Percentiles rank a stretch among this genome's conserved stretches.
phyloP scores from a whole-genome alignment of 352 stramenopile species.

The Pythium folliculosum region DNA sequence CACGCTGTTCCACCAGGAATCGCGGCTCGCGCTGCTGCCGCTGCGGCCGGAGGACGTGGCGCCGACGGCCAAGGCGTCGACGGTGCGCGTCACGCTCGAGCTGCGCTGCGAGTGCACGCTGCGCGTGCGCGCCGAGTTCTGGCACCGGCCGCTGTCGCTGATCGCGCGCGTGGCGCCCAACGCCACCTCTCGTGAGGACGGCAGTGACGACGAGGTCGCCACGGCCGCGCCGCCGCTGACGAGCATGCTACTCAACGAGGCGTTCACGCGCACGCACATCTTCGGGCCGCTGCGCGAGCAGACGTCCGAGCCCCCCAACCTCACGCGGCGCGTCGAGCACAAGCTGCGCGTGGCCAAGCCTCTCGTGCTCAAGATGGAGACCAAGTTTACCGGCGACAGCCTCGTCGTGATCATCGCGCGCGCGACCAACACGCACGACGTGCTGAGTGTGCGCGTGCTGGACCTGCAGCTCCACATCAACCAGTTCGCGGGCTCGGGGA shows the following conservation, averaged over 20 bases:
- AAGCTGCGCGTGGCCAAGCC: constrained; percentile 51
- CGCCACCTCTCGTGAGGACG: constrained; percentile 17
- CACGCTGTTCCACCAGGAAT: constrained; percentile 67
- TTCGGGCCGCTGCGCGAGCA: constrained; percentile 55
- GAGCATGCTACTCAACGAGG: constrained; percentile 34
- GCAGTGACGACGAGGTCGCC: background rate
- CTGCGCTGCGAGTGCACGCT: constrained; percentile 53
- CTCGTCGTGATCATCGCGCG: constrained; percentile 54
- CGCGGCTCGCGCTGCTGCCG: constrained; percentile 39
- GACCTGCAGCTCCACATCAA: constrained; percentile 71
- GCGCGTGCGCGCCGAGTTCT: constrained; percentile 65
- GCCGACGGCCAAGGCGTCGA: background rate
- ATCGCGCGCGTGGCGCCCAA: constrained; percentile 48
- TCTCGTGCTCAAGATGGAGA: constrained; percentile 64
- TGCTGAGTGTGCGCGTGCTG: constrained; percentile 44
- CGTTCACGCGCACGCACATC: constrained; percentile 39
- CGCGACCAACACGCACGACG: constrained; percentile 47
- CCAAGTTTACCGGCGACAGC: constrained; percentile 34
- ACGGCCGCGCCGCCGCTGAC: constrained; percentile 13
- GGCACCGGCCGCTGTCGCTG: constrained; percentile 54
- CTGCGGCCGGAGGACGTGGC: constrained; percentile 9
- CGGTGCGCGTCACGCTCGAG: constrained; percentile 27
- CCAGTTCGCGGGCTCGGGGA: constrained; percentile 23
- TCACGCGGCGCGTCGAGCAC: constrained; percentile 51
- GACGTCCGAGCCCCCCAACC: constrained; percentile 37